Evolutionary conservation across 176 grass and related monocot genomes (phyloP).

Genomic region (Paspalum notatum): DNA sequence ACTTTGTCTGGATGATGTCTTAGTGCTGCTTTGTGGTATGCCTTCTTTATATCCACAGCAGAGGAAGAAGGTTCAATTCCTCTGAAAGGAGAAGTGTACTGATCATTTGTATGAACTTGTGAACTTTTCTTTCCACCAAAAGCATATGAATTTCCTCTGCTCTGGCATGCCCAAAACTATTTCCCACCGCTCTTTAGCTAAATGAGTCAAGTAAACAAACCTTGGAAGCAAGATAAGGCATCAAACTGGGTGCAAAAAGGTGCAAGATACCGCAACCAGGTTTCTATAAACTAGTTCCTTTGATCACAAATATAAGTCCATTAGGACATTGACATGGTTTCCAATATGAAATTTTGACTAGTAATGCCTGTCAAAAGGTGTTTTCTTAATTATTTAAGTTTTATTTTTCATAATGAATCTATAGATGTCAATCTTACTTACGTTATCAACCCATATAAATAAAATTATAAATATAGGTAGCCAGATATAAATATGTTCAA

Average conservation of each 20-base stretch:
- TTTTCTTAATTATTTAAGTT: background rate
- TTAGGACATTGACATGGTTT: background rate
- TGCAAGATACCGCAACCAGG: conserved; percentile 20
- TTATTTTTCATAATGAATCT: background rate
- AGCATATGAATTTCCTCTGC: conserved; percentile 21
- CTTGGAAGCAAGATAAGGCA: conserved; percentile 23
- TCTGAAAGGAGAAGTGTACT: conserved; percentile 50
- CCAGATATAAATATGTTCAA: too few relatives aligned
- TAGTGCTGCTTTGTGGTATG: conserved; percentile 87
- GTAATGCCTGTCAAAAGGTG: background rate
- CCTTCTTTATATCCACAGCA: conserved; percentile 75
- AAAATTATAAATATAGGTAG: too few relatives aligned
- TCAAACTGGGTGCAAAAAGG: background rate
- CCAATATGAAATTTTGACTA: background rate
- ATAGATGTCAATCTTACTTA: background rate
- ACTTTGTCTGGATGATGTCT: conserved; percentile 91
- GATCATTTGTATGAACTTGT: conserved; percentile 7
- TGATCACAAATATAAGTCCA: conserved; percentile 1
- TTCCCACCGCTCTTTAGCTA: conserved; percentile 4
- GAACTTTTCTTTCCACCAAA: conserved; percentile 13
- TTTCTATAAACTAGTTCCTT: conserved; percentile 19
- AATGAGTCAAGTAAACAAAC: background rate
- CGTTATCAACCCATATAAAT: too few relatives aligned
- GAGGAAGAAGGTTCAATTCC: conserved; percentile 75
- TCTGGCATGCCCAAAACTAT: conserved; percentile 13